These are phyloP conservation scores for Dactylonectria macrodidyma DNA, from an alignment of 2,329 filamentous ascomycete genomes.

Conservation along the genomic window DNA sequence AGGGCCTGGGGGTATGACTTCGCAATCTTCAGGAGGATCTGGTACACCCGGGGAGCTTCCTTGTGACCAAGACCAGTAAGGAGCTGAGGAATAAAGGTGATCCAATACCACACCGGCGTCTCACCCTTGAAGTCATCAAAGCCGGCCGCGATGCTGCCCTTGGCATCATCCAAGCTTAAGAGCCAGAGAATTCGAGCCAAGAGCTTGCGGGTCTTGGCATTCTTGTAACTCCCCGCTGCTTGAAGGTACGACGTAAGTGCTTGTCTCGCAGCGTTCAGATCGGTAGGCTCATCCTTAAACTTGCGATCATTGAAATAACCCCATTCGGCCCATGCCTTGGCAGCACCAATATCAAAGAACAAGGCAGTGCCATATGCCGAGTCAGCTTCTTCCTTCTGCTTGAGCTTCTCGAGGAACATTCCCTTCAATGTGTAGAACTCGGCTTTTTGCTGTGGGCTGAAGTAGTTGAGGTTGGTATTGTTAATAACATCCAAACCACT, in stretches of 20 bases:
- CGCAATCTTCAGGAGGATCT: conserved; percentile 91
- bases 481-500: conserved; percentile 98
- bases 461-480: conserved; percentile 99
- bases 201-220: conserved; percentile 93
- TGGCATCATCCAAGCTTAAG: conserved; percentile 91
- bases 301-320: conserved; percentile 97
- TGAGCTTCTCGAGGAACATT: conserved; percentile 97
- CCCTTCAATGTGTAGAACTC: conserved; percentile 99
- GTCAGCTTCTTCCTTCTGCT: conserved; percentile 91
- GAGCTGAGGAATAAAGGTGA: conserved; percentile 97
- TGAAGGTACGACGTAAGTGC: conserved; percentile 97
- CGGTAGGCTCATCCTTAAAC: conserved; percentile 90
- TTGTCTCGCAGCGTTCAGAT: conserved; percentile 88
- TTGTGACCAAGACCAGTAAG: conserved; percentile 92
- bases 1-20: conserved; percentile 96
- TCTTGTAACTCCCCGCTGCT: conserved; percentile 96
- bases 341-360: conserved; percentile 94
- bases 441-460: conserved; percentile 94
- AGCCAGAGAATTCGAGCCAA: conserved; percentile 96
- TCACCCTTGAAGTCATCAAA: conserved; percentile 99
- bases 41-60: conserved; percentile 88
- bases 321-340: conserved; percentile 99
- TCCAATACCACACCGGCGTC: conserved; percentile 99
- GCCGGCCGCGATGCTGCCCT: conserved; percentile 84
- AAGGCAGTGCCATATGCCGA: conserved; percentile 94